Evolutionary conservation across 192 early-diverging fungal species (phyloP), one percentile per base, ranked within the genome.

Genomic region (Coemansia sp.): DNA sequence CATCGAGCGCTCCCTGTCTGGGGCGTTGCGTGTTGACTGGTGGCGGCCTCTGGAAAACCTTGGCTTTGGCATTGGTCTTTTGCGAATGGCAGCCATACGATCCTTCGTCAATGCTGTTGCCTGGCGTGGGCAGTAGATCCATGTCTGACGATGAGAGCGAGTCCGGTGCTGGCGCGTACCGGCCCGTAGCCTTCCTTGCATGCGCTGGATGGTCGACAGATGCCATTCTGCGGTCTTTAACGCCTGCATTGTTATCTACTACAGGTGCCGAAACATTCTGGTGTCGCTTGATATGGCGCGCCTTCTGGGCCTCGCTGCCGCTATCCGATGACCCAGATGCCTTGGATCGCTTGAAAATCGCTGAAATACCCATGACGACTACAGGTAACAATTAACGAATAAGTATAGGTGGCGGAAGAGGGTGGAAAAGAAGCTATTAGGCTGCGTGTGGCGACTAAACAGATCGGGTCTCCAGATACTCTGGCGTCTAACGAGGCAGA

Each of bases 291-390:
- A 71, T 64, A 38, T 64, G 65, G 25, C 69, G 67, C 15, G 73
- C 23, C 61, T 60, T 25, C 60, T 22, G 37, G 48, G 17, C 7
- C 12, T 57, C 54, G 14, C 39, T 43, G 39, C n/a, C 39, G n/a
- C 53, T 21, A 56, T 56, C 51, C 25, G 63, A 49, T 9, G 41
- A 27, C 43, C 10, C 43, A 5, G 41, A 6, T 2, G 69, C 24
- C 77, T 72, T 80, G 58, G 59, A 47, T 53, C 72, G 68, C 66
- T 68, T 80, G 63, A 80, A 80, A 39, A 80, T 80, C n/a, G 72
- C 69, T 14, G 77, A 68, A 25, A 80, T 80, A 7, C 77, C 77
- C 77, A 80, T 80, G 12, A 8, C 61, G n/a, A 39, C 64, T 59
- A 45, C 24, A 45, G 22, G 21, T 25, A 15, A 29, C 53, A 55